phyloP scores from a whole-genome alignment of 257 asterid species.

The Dorcoceras hygrometricum region DNA sequence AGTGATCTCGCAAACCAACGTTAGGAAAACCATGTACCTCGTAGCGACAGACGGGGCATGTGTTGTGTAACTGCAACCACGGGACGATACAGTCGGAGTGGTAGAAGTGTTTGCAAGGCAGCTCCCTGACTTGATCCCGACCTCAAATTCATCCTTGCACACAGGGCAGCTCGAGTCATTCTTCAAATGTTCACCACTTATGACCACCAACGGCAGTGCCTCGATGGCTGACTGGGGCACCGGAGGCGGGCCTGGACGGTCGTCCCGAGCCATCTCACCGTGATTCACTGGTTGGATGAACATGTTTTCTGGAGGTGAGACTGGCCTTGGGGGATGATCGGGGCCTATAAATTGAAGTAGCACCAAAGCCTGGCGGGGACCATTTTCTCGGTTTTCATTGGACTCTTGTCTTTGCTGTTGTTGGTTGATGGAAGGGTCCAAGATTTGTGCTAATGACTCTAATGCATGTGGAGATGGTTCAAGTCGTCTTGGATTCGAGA shows the following conservation, averaged over 20 bases:
- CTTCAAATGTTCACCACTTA: constrained; percentile 37
- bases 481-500: constrained; percentile 47
- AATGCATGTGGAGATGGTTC: constrained; percentile 47
- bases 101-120: constrained; percentile 81
- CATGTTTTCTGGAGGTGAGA: constrained; percentile 29
- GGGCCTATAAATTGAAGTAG: constrained; percentile 63
- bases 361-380: constrained; percentile 37
- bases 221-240: constrained; percentile 39
- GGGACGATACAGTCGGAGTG: constrained; percentile 75
- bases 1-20: constrained; percentile 23
- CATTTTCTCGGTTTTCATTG: constrained; percentile 9
- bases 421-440: constrained; percentile 45
- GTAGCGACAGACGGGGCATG: constrained; percentile 83
- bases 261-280: constrained; percentile 33
- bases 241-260: constrained; percentile 45
- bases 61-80: constrained; percentile 65
- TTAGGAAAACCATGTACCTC: constrained; percentile 41
- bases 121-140: constrained; percentile 57
- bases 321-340: constrained; percentile 39
- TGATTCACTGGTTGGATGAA: not conserved
- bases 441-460: constrained; percentile 45
- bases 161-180: constrained; percentile 62
- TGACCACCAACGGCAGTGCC: constrained; percentile 43
- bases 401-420: constrained; percentile 20
- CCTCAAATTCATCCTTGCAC: constrained; percentile 82